phyloP scores from a whole-genome alignment of 2,329 filamentous ascomycete species.

The Ceratocystis eucalypticola region DNA sequence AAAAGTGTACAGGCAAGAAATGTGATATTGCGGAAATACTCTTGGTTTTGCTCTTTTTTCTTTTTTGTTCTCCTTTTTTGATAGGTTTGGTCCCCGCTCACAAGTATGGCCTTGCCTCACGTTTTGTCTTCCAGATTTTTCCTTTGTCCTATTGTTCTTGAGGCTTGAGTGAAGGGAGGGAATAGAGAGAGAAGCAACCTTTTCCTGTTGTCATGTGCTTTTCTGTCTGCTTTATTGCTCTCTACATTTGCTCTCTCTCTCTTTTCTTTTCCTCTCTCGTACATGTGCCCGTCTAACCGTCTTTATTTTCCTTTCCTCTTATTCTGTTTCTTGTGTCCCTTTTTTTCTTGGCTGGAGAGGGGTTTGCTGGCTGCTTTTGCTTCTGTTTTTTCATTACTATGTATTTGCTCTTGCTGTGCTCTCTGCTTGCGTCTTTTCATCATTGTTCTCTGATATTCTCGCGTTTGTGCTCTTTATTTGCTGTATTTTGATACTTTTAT shows the following conservation, averaged over 20 bases:
- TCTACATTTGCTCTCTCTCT: not conserved
- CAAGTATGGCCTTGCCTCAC: not conserved
- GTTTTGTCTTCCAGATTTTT: not conserved
- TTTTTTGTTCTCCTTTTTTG: not conserved
- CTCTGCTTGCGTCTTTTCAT: constrained; percentile 18
- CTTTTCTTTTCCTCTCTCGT: not conserved
- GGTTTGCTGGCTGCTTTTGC: constrained; percentile 12
- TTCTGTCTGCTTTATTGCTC: not conserved
- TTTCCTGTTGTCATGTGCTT: not conserved
- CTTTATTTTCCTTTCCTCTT: not conserved
- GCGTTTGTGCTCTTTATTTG: constrained; percentile 15
- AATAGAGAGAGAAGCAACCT: too few relatives aligned
- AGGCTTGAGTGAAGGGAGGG: not conserved
- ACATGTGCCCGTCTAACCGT: not conserved
- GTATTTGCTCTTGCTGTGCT: constrained; percentile 12
- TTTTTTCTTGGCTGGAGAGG: constrained; percentile 4
- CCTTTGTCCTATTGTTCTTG: not conserved
- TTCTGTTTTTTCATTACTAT: constrained; percentile 14
- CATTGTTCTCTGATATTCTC: not conserved
- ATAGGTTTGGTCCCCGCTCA: not conserved
- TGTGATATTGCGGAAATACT: too few relatives aligned
- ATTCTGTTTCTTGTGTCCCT: constrained; percentile 2
- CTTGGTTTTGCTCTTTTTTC: not conserved
- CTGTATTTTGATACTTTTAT: constrained; percentile 19
- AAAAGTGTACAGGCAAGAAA: too few relatives aligned